Evolutionary conservation across 305 asterid genomes (phyloP).

Genomic region (Fraxinus baroniana): DNA sequence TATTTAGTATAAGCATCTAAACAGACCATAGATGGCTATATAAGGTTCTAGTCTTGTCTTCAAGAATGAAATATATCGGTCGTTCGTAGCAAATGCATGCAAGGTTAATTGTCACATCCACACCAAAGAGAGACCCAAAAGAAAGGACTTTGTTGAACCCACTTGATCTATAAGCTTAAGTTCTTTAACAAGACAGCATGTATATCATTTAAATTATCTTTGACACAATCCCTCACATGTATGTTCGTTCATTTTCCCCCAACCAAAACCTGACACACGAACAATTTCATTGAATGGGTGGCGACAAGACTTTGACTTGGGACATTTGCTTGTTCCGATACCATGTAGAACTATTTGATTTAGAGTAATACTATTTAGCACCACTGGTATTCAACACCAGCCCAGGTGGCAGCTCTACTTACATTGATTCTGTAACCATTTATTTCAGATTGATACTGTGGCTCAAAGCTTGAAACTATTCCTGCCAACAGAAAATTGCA

Average conservation of each 20-base stretch:
- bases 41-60: neutral
- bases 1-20: slow-evolving; percentile 11
- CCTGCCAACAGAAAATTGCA: slow-evolving; percentile 43
- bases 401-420: slow-evolving; percentile 27
- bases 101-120: neutral
- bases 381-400: no score
- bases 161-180: neutral
- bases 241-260: neutral
- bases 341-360: neutral
- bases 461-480: slow-evolving; percentile 42
- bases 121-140: neutral
- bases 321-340: neutral
- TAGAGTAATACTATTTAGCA: neutral
- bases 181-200: neutral
- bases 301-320: neutral
- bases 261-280: neutral
- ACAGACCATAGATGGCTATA: slow-evolving; percentile 8
- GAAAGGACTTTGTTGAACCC: slow-evolving; percentile 1
- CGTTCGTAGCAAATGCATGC: neutral
- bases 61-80: neutral
- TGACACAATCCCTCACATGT: neutral
- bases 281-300: neutral
- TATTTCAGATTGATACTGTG: slow-evolving; percentile 30
- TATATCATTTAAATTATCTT: neutral
- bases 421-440: slow-evolving; percentile 36